Base-by-base conservation (phyloP, 1,284 basidiomycete genomes). In the Puccinia novopanici region DNA sequence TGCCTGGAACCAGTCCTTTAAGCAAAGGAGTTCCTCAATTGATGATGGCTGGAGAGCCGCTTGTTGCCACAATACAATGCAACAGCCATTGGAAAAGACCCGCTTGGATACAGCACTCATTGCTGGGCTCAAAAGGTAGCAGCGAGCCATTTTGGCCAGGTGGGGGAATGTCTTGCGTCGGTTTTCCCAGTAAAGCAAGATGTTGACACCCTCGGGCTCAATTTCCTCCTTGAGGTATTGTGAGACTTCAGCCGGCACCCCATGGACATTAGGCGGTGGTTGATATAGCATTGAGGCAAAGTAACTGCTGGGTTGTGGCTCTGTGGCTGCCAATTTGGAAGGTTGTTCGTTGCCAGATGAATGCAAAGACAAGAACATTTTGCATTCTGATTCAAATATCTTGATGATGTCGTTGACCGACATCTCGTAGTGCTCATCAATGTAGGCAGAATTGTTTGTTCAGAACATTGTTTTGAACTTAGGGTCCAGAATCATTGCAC, bases 71-170 rank as follows among this genome's bases (percentile, higher is more conserved):
- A 17, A 65, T 19, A 22, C 6, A 17, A 65, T n/a, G 6, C 61
- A 17, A 22, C 34, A 15, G 3, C 52, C 71, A 2, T 24, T 42
- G 4, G 52, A 74, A 27, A 74, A 74, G 15, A 59, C 50, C 5
- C 52, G 4, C 34, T 74, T 52, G 6, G 27, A 74, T 13, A 27
- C 27, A 8, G 70, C n/a, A 34, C 24, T 52, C 27, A 48, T 74
- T 24, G 71, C 71, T 13, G 71, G 71, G 10, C 57, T 74, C 8
- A 24, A 19, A 15, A 74, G 54, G 27, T 74, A 74, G 3, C 22
- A n/a, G n/a, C 17, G 19, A 9, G 71, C 71, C 71, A 74, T 74
- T 30, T 19, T 48, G 3, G 71, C 22, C n/a, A 74, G 45, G 13
- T 17, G 57, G 24, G 71, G 71, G 24, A 74, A 74, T 4, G 17